Base-by-base conservation (phyloP, 2,329 filamentous ascomycete genomes). In the Xylaria multiplex region DNA sequence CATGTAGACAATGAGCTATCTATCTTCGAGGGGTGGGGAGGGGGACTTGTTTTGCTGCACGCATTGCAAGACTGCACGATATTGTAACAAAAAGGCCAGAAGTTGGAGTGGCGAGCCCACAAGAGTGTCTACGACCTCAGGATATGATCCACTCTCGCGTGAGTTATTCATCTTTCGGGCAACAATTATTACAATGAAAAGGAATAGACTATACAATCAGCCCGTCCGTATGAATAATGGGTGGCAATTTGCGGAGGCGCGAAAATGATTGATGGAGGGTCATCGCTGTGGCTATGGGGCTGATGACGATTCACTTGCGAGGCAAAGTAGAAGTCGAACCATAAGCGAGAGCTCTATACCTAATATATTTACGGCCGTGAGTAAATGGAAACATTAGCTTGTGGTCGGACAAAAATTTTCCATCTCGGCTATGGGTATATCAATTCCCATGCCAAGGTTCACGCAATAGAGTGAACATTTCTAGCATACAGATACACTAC, bases 61-160 rank as follows among this genome's bases (percentile, higher is more conserved):
- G 1, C 58, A 50, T 2, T 72, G 68, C 59, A 74, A 70, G 49
- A 66, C 68, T 55, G 65, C 59, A 43, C 64, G 68, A 16, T 73
- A 70, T 54, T 74, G 71, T 49, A 65, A 65, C 49, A 52, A 53
- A 19, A 8, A 1, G 1, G 37, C 37, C 5, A 71, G 52, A 52
- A 50, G 30, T 1, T 69, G 72, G 37, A 14, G 55, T 71, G 69
- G 70, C 1, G 11, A 2, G 27, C 35, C 3, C 69, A 72, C 56
- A 66, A 68, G 40, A 46, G 1, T 19, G 62, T 71, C 35, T 73
- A 68, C 37, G 6, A 66, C 9, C 19, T 14, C 61, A 57, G 35
- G 37, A 50, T 2, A 52, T 54, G 6, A 19, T 62, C 19, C 68
- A 67, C 35, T 54, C 43, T 40, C 11, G 37, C 37, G 37, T 71